phyloP scores from a whole-genome alignment of 345 rosid species.

The Sonneratia caseolaris region DNA sequence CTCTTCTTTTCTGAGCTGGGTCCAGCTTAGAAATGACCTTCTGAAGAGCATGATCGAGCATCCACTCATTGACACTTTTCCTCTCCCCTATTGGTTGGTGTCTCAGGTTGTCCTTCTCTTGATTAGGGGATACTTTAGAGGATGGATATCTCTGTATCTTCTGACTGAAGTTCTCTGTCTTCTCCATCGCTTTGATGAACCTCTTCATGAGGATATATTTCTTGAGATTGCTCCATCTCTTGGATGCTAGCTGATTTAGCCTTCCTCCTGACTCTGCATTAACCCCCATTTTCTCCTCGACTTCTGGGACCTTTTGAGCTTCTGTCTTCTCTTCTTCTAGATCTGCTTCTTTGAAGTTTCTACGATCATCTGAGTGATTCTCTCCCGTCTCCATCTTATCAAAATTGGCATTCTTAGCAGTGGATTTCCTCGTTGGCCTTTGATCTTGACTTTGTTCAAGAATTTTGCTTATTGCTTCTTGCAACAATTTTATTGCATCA shows the following conservation, averaged over 20 bases:
- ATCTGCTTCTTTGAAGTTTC: background rate
- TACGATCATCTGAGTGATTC: background rate
- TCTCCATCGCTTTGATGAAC: constrained; percentile 72
- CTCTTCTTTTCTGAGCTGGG: constrained; percentile 74
- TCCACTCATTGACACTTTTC: constrained; percentile 77
- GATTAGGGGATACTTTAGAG: constrained; percentile 37
- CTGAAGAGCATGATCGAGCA: constrained; percentile 82
- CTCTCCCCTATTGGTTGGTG: constrained; percentile 48
- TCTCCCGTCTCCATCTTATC: constrained; percentile 20
- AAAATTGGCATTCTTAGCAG: constrained; percentile 19
- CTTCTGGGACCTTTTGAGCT: background rate
- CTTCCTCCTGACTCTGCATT: constrained; percentile 14
- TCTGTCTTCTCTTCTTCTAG: background rate
- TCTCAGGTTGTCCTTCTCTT: constrained; percentile 61
- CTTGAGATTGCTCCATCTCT: constrained; percentile 78
- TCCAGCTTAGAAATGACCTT: constrained; percentile 65
- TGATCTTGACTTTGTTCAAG: constrained; percentile 60
- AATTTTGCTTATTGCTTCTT: constrained; percentile 74
- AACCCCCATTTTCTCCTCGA: constrained; percentile 19
- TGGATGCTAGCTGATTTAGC: constrained; percentile 33
- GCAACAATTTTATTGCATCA: constrained; percentile 57
- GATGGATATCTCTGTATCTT: constrained; percentile 30
- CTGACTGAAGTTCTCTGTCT: constrained; percentile 43
- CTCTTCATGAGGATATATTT: constrained; percentile 58
- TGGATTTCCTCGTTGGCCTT: constrained; percentile 44